Base-by-base conservation (phyloP, 2,329 filamentous ascomycete species). In the Pezicula radicicola region DNA sequence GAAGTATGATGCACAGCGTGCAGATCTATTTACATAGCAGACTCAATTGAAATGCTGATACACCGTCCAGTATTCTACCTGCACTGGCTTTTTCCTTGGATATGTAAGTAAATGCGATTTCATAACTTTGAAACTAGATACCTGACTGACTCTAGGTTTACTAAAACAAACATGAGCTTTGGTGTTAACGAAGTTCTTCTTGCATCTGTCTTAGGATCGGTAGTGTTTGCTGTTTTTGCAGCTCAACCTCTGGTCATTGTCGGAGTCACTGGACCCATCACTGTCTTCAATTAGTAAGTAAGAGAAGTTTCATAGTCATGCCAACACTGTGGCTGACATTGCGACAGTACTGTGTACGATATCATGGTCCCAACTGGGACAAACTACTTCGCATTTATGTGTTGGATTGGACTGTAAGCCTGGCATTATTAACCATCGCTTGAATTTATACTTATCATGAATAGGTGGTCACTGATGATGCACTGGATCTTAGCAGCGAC, bases 171-270 rank as follows among this genome's bases (percentile, higher is more conserved):
- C 55, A 87, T 87, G 70, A 88, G 88, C 60, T 96, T 91, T 64
- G 91, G 91, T 47, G 91, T 96, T 52, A 96, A 96, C 67, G 91
- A 96, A 71, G 91, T 94, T 2, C 75, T 96, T n/a, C 75, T 96
- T 36, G 80, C 91, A 6, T 95, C 89, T 2, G 91, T 95, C 2
- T 75, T 96, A 7, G 91, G 88, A 2, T 81, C 89, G 6, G 83
- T 93, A 1, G 88, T 96, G 1, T 96, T 96, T 67, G 77, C 89
- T 3, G 60, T 95, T 1, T 79, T 91, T 55, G 87, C 90, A 7
- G 89, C 88, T 25, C 91, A 96, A 66, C 91, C 91, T 6, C 73
- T 96, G 52, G 89, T 93, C 50, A 96, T 96, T 67, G 91, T 96
- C 19, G 91, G 91, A 19, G 91, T 96, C 2, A 95, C 91, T 10